Evolutionary conservation across 495 filamentous ascomycete genomes (phyloP), one percentile per base, ranked within the genome.

Genomic region (Cairneyella variabilis): DNA sequence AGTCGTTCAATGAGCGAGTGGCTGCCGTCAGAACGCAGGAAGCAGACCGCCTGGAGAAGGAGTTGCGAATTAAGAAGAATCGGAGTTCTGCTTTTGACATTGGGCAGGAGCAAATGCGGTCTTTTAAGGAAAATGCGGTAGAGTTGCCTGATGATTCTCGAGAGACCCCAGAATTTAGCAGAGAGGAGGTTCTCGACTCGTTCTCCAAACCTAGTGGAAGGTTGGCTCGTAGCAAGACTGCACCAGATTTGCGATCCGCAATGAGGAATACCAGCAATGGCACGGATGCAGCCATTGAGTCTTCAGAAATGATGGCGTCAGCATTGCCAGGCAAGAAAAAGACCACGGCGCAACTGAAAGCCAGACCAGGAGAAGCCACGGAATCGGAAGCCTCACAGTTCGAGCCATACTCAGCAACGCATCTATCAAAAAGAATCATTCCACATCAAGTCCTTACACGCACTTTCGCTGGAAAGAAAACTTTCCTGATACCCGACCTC

Each of bases 1-100:
- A 86, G 64, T 88, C 82, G 25, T 98, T 97, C 64, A 96, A 88
- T 58, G 90, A 97, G 65, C 75, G 90, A 21, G 80, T 97, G 54
- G 87, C 89, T 0, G 83, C 89, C 34, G 77, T 78, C 36, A 69
- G 80, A 51, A 66, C 67, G 2, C 79, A 87, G 38, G 79, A 83
- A 51, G 65, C 74, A 12, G 72, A 70, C 22, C 77, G 76, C 18
- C 77, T 79, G 47, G 78, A 84, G 48, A 78, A 69, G 48, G 64
- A 74, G 30, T 64, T 75, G 50, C 68, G 76, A 43, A 75, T 85
- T 43, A 71, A 79, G 56, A 73, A 76, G 43, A 59, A 69, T 16
- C 72, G 92, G 55, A 93, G 82, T 54, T 82, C 75, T 18, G 84
- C 84, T 0, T 97, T 96, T 60, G 78, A 81, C 17, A 65, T 92